These are phyloP conservation scores for Lichtheimia ornata DNA, from an alignment of 371 early-diverging fungal species.

Conservation along the genomic window DNA sequence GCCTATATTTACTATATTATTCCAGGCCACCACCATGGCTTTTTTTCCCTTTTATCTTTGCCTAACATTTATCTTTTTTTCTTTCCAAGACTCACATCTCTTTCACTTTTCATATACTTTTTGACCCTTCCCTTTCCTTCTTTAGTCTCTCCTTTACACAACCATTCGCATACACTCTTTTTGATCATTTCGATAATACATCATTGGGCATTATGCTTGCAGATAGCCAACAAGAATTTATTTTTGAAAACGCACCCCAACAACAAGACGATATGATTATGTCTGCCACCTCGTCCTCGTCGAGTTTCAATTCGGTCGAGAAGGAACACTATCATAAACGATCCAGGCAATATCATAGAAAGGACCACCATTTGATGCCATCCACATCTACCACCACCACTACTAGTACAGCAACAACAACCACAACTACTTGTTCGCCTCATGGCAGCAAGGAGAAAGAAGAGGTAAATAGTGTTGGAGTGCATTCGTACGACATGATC, in stretches of 20 bases:
- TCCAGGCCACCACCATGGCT: neutral
- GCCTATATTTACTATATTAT: no score
- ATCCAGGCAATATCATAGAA: conserved; percentile 17
- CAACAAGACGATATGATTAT: neutral
- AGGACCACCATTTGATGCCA: conserved; percentile 5
- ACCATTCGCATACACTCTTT: neutral
- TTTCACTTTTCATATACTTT: neutral
- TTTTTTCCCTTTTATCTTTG: conserved; percentile 6
- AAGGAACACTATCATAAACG: conserved; percentile 11
- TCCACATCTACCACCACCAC: no score
- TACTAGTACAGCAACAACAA: no score
- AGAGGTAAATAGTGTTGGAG: conserved; percentile 12
- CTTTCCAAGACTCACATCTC: conserved; percentile 2
- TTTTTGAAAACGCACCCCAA: conserved; percentile 1
- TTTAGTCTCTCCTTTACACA: neutral
- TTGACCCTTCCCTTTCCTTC: neutral
- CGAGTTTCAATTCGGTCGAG: conserved; percentile 21
- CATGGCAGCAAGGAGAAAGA: conserved; percentile 25
- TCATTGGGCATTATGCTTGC: neutral
- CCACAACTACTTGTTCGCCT: conserved; percentile 1
- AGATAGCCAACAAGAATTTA: neutral
- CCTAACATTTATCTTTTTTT: conserved; percentile 1
- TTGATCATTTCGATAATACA: no score
- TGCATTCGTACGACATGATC: neutral
- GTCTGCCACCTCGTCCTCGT: conserved; percentile 11